A percentile compares a stretch with the other conserved stretches of the same genome.
Conservation (phyloP, 495 filamentous ascomycete genomes). For the Hyaloscypha finlandica region DNA sequence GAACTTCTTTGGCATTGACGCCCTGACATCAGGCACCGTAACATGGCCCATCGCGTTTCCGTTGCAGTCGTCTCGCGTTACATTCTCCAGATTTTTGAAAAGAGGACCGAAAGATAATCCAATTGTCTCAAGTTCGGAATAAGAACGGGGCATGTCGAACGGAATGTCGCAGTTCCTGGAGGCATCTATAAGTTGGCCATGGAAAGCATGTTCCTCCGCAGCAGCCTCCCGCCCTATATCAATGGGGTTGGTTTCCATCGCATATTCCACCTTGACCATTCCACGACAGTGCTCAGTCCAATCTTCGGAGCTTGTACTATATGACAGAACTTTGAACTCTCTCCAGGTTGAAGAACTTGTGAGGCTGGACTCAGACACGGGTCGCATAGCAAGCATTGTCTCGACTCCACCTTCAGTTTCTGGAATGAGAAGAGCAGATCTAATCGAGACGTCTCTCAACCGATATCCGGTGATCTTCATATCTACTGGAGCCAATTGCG, state of each 20-base stretch:
- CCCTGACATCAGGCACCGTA: constrained; percentile 39
- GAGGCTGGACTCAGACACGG: background rate
- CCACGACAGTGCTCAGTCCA: constrained; percentile 19
- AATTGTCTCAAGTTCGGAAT: constrained; percentile 8
- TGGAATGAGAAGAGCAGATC: constrained; percentile 40
- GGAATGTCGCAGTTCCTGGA: background rate
- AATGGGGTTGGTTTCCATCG: constrained; percentile 1
- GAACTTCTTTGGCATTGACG: constrained; percentile 43
- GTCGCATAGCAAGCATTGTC: constrained; percentile 26
- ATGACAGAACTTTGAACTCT: constrained; percentile 36
- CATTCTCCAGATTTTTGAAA: constrained; percentile 6
- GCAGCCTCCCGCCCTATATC: constrained; percentile 4
- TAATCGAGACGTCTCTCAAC: constrained; percentile 18
- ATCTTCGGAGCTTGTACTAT: constrained; percentile 16
- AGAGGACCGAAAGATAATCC: constrained; percentile 6
- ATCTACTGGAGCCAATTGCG: constrained; percentile 34
- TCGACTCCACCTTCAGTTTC: constrained; percentile 36
- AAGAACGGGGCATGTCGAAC: constrained; percentile 1
- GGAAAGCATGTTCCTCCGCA: background rate
- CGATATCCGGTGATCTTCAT: constrained; percentile 10
- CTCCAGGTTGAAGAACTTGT: constrained; percentile 25
- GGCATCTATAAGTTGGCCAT: background rate
- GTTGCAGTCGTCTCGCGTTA: constrained; percentile 2
- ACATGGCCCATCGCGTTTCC: constrained; percentile 30
- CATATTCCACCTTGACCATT: constrained; percentile 1